Percentiles rank a stretch among this genome's conserved stretches.
phyloP scores from a whole-genome alignment of 2,329 filamentous ascomycete species.

The Trematosphaeria pertusa region DNA sequence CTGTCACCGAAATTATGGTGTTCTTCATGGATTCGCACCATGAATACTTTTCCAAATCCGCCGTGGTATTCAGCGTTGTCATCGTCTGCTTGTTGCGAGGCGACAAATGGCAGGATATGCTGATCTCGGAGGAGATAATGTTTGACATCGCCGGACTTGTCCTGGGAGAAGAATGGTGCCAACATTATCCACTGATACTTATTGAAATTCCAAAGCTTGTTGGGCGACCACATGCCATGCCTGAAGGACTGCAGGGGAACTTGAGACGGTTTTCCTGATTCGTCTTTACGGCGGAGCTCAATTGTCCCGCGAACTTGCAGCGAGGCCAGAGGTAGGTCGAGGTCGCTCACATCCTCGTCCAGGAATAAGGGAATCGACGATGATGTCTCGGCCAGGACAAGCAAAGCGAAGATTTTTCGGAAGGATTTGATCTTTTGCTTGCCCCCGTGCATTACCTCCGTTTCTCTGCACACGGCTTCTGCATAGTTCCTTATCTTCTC shows the following conservation, averaged over 20 bases:
- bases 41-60: conserved; percentile 19
- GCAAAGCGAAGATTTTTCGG: conserved; percentile 19
- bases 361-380: conserved; percentile 13
- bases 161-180: conserved; percentile 19
- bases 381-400: conserved; percentile 13
- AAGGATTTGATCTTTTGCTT: conserved; percentile 16
- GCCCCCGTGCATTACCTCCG: background rate
- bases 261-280: background rate
- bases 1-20: conserved; percentile 22
- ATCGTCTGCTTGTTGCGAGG: background rate
- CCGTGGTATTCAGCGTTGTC: conserved; percentile 4
- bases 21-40: conserved; percentile 21
- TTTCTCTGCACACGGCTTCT: conserved; percentile 9
- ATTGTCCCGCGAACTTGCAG: background rate
- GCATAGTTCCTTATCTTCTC: conserved; percentile 5
- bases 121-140: conserved; percentile 21
- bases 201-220: conserved; percentile 13
- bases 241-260: conserved; percentile 10
- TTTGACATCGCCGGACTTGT: conserved; percentile 7
- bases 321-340: conserved; percentile 16
- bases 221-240: conserved; percentile 9
- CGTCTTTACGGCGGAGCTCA: background rate
- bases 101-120: conserved; percentile 22
- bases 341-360: conserved; percentile 19
- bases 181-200: conserved; percentile 24